Evolutionary conservation across 1,284 basidiomycete species (phyloP), one percentile per base, ranked within the genome.

Genomic region (Gymnopus androsaceus): DNA sequence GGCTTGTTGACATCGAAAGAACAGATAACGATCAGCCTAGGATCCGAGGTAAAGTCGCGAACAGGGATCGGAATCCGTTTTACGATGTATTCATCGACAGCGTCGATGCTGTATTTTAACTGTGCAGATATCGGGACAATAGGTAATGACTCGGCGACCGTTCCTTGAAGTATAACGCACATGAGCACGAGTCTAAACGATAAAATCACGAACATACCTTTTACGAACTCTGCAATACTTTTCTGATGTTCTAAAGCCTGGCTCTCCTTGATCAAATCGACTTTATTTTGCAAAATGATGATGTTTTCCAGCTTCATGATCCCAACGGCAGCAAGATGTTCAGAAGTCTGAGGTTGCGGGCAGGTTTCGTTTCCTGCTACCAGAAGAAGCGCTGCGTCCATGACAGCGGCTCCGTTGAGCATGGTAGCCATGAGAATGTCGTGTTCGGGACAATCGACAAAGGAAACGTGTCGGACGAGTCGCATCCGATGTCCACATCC

Each of bases 1-100:
- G 96, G 96, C 77, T 98, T 98, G 84, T 99, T 99, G 72, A 99
- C 96, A 73, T 99, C 97, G 75, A 99, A 99, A n/a, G 95, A 98
- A 67, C 95, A 94, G 71, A 99, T 99, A 69, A 99, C 95, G 67
- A 99, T 98, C 63, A 99, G 86, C 47, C 90, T 87, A 0, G 96
- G 94, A 63, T 93, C 87, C 41, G 94, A 89, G 36, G 87, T 82
- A 73, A 99, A 99, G 78, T 99, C 91, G 61, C 96, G 92, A 36
- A 89, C 77, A 37, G 96, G 96, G 45, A 98, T 91, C 9, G 96
- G 94, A 65, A 99, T 98, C 57, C 92, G 87, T 73, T 94, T 96
- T 65, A 96, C 94, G 71, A 99, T 96, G 78, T 98, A 98, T 70
- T 98, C 95, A 77, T 97, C 97, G 51, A 99, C 95, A n/a, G 96